phyloP scores from a whole-genome alignment of 1,284 basidiomycete species.

The Somion occarium region DNA sequence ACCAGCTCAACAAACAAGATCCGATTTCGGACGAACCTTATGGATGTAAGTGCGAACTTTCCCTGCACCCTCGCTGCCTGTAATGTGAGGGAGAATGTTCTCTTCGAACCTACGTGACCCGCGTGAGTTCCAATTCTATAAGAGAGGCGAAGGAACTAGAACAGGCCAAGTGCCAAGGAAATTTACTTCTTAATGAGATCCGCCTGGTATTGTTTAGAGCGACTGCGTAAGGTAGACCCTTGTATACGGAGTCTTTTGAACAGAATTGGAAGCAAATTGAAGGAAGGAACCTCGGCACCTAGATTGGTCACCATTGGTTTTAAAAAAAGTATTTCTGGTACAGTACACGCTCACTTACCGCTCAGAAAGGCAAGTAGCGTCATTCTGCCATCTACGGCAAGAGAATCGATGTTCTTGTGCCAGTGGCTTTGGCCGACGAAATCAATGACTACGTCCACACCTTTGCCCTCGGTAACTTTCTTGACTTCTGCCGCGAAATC shows the following conservation, averaged over 20 bases:
- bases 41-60: conserved; percentile 74
- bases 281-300: conserved; percentile 64
- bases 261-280: conserved; percentile 67
- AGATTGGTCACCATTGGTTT: conserved; percentile 6
- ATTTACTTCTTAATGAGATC: conserved; percentile 65
- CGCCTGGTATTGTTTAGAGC: conserved; percentile 77
- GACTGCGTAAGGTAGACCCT: conserved; percentile 84
- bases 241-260: conserved; percentile 88
- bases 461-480: conserved; percentile 57
- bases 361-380: conserved; percentile 66
- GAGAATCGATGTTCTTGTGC: conserved; percentile 72
- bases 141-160: background rate
- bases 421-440: conserved; percentile 86
- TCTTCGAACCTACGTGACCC: conserved; percentile 33
- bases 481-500: conserved; percentile 73
- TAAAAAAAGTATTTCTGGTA: background rate
- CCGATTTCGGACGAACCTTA: conserved; percentile 40
- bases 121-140: background rate
- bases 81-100: conserved; percentile 57
- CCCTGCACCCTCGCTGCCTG: conserved; percentile 49
- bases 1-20: background rate
- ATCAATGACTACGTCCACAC: conserved; percentile 84
- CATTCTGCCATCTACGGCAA: conserved; percentile 80
- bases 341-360: conserved; percentile 39
- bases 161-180: background rate